Percentiles rank a stretch among this genome's conserved stretches.
These are phyloP conservation scores for Hypoxylon rubiginosum DNA, from an alignment of 2,329 filamentous ascomycete species.

Conservation along the genomic window DNA sequence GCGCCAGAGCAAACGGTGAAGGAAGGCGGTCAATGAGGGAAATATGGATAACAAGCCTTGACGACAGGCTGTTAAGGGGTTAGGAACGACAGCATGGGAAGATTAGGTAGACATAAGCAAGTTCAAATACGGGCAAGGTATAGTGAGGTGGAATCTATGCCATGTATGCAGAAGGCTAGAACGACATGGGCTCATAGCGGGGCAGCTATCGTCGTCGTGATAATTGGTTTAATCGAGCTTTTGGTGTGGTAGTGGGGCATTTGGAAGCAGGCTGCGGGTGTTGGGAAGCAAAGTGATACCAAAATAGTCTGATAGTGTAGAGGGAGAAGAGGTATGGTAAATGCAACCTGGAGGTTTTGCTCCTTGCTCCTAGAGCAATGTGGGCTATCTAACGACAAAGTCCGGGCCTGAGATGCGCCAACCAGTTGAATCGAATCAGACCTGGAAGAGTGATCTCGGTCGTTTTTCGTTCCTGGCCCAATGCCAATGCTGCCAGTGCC, in stretches of 20 bases:
- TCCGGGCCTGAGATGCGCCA: conserved; percentile 12
- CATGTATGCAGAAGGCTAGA: conserved; percentile 30
- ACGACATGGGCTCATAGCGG: conserved; percentile 39
- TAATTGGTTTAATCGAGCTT: conserved; percentile 37
- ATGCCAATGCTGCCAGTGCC: background rate
- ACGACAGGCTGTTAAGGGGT: conserved; percentile 13
- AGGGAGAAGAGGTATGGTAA: conserved; percentile 11
- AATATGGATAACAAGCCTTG: conserved; percentile 7
- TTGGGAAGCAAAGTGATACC: conserved; percentile 16
- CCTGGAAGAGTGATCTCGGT: conserved; percentile 9
- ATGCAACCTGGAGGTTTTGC: conserved; percentile 45
- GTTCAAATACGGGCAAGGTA: conserved; percentile 29
- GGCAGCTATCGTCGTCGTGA: conserved; percentile 28
- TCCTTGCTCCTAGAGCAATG: conserved; percentile 42
- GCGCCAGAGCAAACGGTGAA: conserved; percentile 16
- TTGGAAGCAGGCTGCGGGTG: conserved; percentile 8
- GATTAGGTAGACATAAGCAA: conserved; percentile 24
- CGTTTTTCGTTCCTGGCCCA: conserved; percentile 26
- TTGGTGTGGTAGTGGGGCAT: conserved; percentile 32
- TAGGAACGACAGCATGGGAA: conserved; percentile 19
- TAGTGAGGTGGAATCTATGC: conserved; percentile 9
- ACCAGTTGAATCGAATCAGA: background rate
- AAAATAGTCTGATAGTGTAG: conserved; percentile 24
- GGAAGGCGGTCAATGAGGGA: conserved; percentile 13
- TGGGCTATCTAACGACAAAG: conserved; percentile 32